Evolutionary conservation across 2,329 filamentous ascomycete species (phyloP).

Genomic region (Verruconis gallopava): DNA sequence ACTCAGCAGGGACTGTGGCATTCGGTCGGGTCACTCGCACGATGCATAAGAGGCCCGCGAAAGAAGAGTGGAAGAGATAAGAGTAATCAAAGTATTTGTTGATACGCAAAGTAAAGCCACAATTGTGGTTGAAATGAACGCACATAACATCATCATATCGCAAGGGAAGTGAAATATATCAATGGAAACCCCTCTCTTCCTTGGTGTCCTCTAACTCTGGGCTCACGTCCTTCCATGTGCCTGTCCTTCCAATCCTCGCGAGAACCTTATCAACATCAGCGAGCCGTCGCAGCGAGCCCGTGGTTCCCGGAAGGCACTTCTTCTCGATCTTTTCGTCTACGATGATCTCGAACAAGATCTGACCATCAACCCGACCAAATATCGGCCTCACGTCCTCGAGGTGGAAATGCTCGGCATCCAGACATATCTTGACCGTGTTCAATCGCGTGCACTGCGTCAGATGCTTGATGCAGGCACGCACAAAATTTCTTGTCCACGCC

Average conservation of each 20-base stretch:
- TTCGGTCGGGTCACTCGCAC: background rate
- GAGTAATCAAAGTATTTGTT: too few species aligned
- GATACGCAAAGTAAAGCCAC: too few species aligned
- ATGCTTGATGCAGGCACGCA: background rate
- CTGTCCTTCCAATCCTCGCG: background rate
- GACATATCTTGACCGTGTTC: background rate
- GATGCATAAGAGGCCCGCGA: too few species aligned
- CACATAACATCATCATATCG: too few species aligned
- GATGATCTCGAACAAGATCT: background rate
- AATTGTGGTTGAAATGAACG: too few species aligned
- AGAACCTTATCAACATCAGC: background rate
- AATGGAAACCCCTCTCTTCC: background rate
- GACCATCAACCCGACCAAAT: background rate
- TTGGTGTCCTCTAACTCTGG: background rate
- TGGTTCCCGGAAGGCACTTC: background rate
- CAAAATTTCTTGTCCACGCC: background rate
- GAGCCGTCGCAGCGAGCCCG: background rate
- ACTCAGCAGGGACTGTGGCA: background rate
- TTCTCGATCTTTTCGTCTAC: background rate
- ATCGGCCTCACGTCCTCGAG: background rate
- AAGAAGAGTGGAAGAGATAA: too few species aligned
- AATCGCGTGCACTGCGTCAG: background rate
- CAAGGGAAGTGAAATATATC: background rate
- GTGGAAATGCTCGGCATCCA: background rate
- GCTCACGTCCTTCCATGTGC: too few species aligned